phyloP scores from a whole-genome alignment of 331 rosid genomes.

The Quercus lobata region DNA sequence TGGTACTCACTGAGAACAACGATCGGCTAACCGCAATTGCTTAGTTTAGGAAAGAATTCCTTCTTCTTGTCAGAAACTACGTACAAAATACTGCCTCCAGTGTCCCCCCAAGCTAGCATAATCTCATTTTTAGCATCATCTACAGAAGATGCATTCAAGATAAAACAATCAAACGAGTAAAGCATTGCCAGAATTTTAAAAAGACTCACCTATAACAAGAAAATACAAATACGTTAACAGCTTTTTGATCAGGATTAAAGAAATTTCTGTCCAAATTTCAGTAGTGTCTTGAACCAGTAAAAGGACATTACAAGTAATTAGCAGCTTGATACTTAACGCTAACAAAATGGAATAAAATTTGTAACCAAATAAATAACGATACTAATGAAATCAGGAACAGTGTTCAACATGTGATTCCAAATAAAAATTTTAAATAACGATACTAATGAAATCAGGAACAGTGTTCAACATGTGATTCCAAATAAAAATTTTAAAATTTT shows the following conservation, averaged over 20 bases:
- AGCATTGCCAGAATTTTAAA: slow-evolving; percentile 38
- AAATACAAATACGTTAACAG: not conserved
- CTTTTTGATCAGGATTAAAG: not conserved
- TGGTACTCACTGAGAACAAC: slow-evolving; percentile 38
- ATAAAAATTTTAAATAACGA: not conserved
- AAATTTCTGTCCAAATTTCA: not conserved
- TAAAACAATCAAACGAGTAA: slow-evolving; percentile 49
- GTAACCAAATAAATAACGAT: not conserved
- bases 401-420: no score
- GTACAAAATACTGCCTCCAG: slow-evolving; percentile 37
- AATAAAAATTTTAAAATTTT: no score
- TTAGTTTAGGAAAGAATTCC: slow-evolving; percentile 34
- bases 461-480: no score
- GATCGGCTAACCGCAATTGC: slow-evolving; percentile 35
- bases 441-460: not conserved
- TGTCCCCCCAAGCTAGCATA: slow-evolving; percentile 43
- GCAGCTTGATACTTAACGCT: not conserved
- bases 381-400: no score
- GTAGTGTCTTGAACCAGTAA: not conserved
- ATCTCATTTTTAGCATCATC: slow-evolving; percentile 30
- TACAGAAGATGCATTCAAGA: slow-evolving; percentile 27
- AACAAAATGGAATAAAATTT: not conserved
- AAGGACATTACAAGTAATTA: not conserved
- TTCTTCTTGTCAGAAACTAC: slow-evolving; percentile 40
- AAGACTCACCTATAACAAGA: slow-evolving; percentile 28